Percentiles rank a stretch among this genome's conserved stretches.
phyloP scores from a whole-genome alignment of 306 rosid genomes.

The Astragalus glycyphyllos region DNA sequence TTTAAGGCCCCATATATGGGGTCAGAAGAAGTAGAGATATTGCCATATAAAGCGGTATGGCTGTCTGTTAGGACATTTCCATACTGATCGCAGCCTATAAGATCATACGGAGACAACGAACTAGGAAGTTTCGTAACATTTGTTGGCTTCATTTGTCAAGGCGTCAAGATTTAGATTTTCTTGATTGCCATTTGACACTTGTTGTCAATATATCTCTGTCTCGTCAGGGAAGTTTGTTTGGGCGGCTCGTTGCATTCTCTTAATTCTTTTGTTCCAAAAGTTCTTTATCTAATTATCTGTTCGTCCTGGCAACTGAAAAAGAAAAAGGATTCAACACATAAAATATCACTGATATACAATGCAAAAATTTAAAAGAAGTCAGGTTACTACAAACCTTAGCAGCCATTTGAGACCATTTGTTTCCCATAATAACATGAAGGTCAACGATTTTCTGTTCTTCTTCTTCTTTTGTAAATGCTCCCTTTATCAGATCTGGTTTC shows the following conservation, averaged over 20 bases:
- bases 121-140: too few species aligned
- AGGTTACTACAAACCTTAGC: conserved; percentile 49
- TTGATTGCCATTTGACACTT: too few species aligned
- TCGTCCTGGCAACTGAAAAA: too few species aligned
- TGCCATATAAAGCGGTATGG: conserved; percentile 80
- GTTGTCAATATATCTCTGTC: too few species aligned
- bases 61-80: conserved; percentile 52
- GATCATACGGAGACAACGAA: conserved; percentile 46
- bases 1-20: conserved; percentile 63
- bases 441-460: conserved; percentile 62
- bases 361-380: conserved; percentile 2
- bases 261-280: too few species aligned
- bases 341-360: neutral
- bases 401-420: conserved; percentile 94
- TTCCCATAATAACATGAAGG: conserved; percentile 73
- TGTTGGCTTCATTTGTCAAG: too few species aligned
- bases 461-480: conserved; percentile 71
- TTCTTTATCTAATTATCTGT: too few species aligned
- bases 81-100: conserved; percentile 40
- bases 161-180: too few species aligned
- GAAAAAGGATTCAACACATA: too few species aligned
- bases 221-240: too few species aligned
- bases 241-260: conserved; percentile 26
- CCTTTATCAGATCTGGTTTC: conserved; percentile 81
- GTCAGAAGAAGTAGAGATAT: conserved; percentile 57